These are phyloP conservation scores for Ambrosiella xylebori DNA, from an alignment of 2,329 filamentous ascomycete genomes.

Conservation along the genomic window DNA sequence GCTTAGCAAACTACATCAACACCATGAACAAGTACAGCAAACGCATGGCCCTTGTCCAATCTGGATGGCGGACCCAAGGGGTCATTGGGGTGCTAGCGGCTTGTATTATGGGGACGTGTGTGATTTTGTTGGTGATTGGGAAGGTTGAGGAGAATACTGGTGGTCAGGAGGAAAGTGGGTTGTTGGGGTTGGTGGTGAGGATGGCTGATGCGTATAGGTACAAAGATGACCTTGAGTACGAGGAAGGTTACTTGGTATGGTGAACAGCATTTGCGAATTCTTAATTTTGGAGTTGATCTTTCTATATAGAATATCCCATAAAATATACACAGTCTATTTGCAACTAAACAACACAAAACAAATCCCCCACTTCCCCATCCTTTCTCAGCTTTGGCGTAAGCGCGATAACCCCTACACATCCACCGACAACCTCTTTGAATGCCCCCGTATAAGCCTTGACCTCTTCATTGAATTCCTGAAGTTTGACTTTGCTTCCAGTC, in stretches of 20 bases:
- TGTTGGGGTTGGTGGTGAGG: constrained; percentile 1
- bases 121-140: constrained; percentile 40
- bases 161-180: neutral
- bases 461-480: constrained; percentile 23
- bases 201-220: neutral
- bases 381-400: constrained; percentile 15
- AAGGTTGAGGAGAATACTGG: constrained; percentile 17
- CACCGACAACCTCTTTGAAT: constrained; percentile 51
- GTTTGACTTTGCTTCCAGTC: constrained; percentile 30
- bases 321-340: too few species aligned
- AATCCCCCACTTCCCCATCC: constrained; percentile 32
- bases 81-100: constrained; percentile 44
- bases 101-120: constrained; percentile 47
- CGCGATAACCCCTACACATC: constrained; percentile 31
- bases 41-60: constrained; percentile 71
- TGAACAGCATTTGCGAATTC: neutral
- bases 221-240: neutral
- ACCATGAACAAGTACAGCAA: constrained; percentile 66
- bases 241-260: neutral
- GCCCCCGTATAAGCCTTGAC: constrained; percentile 35
- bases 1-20: constrained; percentile 72
- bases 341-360: constrained; percentile 38
- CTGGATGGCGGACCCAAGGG: constrained; percentile 79
- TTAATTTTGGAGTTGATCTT: neutral
- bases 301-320: neutral